Conservation (phyloP, 805 yeast genomes). For the Saccharomycopsis javanensis region DNA sequence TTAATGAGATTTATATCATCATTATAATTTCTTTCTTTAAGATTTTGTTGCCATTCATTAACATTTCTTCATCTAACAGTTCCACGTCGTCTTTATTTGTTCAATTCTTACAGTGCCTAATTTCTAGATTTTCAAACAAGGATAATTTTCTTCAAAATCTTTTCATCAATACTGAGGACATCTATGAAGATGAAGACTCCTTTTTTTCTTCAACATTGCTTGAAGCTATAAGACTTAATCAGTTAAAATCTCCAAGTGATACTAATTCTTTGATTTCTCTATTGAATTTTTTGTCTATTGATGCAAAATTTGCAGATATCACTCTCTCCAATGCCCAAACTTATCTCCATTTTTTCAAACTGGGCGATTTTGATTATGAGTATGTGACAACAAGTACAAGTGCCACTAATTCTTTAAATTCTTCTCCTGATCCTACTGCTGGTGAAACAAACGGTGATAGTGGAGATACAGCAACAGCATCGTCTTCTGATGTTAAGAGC, state of each 20-base stretch:
- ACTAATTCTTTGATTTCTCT: constrained; percentile 45
- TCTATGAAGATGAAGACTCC: constrained; percentile 31
- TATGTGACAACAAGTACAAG: constrained; percentile 29
- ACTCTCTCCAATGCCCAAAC: constrained; percentile 52
- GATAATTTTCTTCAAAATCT: background rate
- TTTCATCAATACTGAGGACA: background rate
- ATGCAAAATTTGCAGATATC: constrained; percentile 56
- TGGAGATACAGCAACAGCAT: background rate
- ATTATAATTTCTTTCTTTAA: constrained; percentile 12
- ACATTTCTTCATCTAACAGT: background rate
- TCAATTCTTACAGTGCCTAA: background rate
- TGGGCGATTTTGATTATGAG: constrained; percentile 35
- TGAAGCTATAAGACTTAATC: constrained; percentile 33
- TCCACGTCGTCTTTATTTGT: background rate
- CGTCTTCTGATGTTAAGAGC: background rate
- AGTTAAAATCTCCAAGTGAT: constrained; percentile 67
- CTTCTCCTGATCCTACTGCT: background rate
- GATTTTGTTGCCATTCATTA: constrained; percentile 21
- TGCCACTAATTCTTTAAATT: background rate
- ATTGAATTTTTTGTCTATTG: constrained; percentile 48
- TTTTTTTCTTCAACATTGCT: constrained; percentile 28
- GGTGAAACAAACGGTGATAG: background rate
- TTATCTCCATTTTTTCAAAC: constrained; percentile 42
- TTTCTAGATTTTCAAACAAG: background rate
- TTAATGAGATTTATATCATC: constrained; percentile 22